A percentile compares a stretch with the other conserved stretches of the same genome.
phyloP scores from a whole-genome alignment of 805 yeast species.

The Cyberlindnera americana region DNA sequence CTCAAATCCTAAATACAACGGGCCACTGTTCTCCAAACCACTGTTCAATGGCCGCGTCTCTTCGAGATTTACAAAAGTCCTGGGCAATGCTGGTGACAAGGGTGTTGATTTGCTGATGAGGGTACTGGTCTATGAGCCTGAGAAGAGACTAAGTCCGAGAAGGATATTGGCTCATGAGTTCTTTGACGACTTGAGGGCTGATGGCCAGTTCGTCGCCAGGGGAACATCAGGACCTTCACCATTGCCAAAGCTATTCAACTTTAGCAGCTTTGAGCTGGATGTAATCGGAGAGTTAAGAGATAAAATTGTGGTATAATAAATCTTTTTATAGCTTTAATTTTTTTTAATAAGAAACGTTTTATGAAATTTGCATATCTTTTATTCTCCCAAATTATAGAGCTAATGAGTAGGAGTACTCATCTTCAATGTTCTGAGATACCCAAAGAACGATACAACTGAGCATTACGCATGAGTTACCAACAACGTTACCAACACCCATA shows the following conservation, averaged over 20 bases:
- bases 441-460: constrained; percentile 85
- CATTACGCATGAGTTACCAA: constrained; percentile 76
- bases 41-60: constrained; percentile 52
- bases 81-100: constrained; percentile 74
- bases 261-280: constrained; percentile 65
- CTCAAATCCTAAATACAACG: constrained; percentile 71
- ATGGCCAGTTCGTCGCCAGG: constrained; percentile 51
- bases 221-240: constrained; percentile 41
- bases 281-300: constrained; percentile 34
- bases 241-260: constrained; percentile 56
- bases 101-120: constrained; percentile 82
- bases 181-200: constrained; percentile 77
- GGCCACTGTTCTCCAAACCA: constrained; percentile 68
- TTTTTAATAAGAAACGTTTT: no score
- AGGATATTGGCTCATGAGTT: constrained; percentile 84
- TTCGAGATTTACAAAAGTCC: constrained; percentile 59
- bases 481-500: constrained; percentile 89
- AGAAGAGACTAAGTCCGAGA: constrained; percentile 72
- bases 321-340: no score
- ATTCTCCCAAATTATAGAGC: constrained; percentile 47
- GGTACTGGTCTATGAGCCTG: constrained; percentile 89
- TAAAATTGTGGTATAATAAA: constrained; percentile 13
- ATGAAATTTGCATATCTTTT: no score
- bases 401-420: constrained; percentile 89
- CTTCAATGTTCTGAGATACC: constrained; percentile 94